Conservation (phyloP, 306 rosid genomes). For the Carpinus fangiana region DNA sequence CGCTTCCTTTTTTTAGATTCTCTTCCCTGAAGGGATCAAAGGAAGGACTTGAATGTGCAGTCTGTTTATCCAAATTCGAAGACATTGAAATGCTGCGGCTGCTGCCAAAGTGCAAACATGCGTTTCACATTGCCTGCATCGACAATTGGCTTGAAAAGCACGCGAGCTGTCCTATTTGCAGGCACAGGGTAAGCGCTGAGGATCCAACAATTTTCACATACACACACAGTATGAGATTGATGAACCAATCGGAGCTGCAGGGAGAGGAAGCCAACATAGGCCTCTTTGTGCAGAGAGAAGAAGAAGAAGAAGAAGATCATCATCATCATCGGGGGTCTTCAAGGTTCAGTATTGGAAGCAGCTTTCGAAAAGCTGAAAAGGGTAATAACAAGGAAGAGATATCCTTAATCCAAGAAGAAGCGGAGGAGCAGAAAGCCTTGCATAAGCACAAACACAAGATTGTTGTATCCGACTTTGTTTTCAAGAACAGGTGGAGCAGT, state of each 20-base stretch:
- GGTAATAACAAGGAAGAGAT: constrained; percentile 44
- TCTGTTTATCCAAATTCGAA: constrained; percentile 83
- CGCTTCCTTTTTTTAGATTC: constrained; percentile 93
- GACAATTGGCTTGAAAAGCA: constrained; percentile 94
- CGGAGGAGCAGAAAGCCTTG: constrained; percentile 30
- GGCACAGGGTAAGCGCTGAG: constrained; percentile 62
- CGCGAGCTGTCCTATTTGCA: constrained; percentile 91
- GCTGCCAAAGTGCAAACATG: constrained; percentile 88
- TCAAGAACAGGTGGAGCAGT: constrained; percentile 86
- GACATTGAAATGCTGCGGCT: constrained; percentile 74
- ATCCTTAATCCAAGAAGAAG: constrained; percentile 40
- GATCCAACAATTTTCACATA: constrained; percentile 53
- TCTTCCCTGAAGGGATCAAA: constrained; percentile 81
- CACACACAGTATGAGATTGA: constrained; percentile 69
- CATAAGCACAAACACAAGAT: constrained; percentile 79
- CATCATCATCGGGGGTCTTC: constrained; percentile 44
- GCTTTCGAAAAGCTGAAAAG: constrained; percentile 63
- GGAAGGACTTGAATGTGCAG: constrained; percentile 86
- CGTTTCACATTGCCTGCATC: constrained; percentile 84
- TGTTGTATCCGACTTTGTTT: constrained; percentile 67
- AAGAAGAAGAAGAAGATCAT: constrained; percentile 35
- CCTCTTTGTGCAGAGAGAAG: constrained; percentile 80
- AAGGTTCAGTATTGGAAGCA: constrained; percentile 81
- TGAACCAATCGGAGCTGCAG: constrained; percentile 40
- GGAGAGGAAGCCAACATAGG: constrained; percentile 69